Base-by-base conservation (phyloP, 2,329 filamentous ascomycete genomes). In the Fusarium penzigii region DNA sequence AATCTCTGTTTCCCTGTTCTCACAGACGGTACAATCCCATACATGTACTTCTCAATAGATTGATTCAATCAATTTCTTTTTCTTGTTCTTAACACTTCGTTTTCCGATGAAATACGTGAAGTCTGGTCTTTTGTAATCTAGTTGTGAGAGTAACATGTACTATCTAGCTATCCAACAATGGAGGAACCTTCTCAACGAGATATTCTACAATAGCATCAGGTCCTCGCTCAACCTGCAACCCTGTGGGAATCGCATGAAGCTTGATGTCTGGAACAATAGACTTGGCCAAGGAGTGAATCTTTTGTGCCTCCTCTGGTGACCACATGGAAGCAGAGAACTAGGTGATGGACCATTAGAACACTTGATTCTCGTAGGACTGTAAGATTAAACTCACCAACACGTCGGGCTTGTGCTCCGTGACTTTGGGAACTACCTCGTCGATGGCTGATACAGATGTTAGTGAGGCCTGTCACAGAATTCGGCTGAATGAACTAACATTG, bases 281-380 rank as follows among this genome's bases (percentile, higher is more conserved):
- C 51, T 70, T 69, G 1, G 79, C 79, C 32, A 76, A 75, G 2
- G 65, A 58, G 20, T 74, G 68, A 25, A 82, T 80, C 53, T 74
- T 63, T 7, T 69, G 60, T 20, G 73, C 74, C 64, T 83, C 71
- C 56, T 82, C 77, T 1, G 72, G 61, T 1, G 73, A 72, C 75
- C 74, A 77, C 74, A 76, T 77, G n/a, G 73, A 86, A 3, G 85
- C 84, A 46, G 78, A 83, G 71, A 85, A 86, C 80, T 85, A 16
- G 29, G 13, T 13, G 16, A 14, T 16, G 12, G 7, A 25, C 44
- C 17, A 29, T 45, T 34, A 47, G 39, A 16, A 14, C 20, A 14
- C n/a, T 7, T 16, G 12, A 38, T 2, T 38, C 8, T 12, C n/a
- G 3, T 12, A 25, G 20, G 20, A 7, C 20, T 7, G 20, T 25